phyloP scores from a whole-genome alignment of 164 flowering plant species.

The Piper longum region DNA sequence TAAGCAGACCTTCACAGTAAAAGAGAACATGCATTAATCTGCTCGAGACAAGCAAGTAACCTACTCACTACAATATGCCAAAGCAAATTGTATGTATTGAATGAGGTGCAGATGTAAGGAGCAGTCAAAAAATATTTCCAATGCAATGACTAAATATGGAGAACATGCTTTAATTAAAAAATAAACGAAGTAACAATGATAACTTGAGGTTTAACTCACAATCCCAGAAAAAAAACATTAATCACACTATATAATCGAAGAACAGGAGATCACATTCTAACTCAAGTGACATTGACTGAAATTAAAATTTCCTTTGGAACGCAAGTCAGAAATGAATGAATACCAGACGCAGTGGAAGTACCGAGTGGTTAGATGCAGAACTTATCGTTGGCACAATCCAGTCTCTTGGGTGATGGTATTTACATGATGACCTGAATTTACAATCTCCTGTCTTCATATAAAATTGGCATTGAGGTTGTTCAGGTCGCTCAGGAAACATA shows the following conservation, averaged over 20 bases:
- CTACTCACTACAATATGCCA: no score
- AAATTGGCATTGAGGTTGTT: constrained; percentile 79
- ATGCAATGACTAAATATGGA: no score
- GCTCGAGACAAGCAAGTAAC: no score
- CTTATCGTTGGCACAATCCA: constrained; percentile 26
- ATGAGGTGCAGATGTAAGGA: no score
- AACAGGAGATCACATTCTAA: neutral
- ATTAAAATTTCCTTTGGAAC: no score
- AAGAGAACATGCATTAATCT: no score
- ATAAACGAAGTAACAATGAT: no score
- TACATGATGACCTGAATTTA: constrained; percentile 83
- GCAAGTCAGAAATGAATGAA: constrained; percentile 8
- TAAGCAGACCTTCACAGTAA: no score
- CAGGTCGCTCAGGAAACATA: constrained; percentile 81
- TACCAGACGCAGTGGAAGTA: constrained; percentile 89
- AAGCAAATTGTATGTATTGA: no score
- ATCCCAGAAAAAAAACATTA: neutral
- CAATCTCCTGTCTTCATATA: constrained; percentile 90
- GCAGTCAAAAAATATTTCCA: no score
- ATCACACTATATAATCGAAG: neutral
- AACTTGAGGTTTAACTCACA: neutral
- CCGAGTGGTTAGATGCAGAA: constrained; percentile 43
- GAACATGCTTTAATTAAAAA: no score
- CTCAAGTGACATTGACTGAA: no score
- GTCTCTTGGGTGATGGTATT: constrained; percentile 80